Evolutionary conservation across 495 filamentous ascomycete species (phyloP).

Genomic region (Physcia stellaris): DNA sequence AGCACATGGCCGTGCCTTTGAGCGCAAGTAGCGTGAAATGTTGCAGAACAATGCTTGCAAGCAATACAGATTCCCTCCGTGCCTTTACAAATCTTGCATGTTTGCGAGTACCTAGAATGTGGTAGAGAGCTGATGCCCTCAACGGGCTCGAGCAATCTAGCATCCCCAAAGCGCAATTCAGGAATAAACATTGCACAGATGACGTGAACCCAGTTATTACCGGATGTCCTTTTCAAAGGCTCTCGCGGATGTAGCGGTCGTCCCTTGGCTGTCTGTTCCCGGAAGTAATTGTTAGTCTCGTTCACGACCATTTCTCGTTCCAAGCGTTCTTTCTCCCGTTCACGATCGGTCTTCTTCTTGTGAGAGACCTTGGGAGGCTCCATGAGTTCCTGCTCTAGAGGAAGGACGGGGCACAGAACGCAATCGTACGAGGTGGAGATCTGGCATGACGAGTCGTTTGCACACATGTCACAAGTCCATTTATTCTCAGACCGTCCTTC

Average conservation of each 20-base stretch:
- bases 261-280: conserved; percentile 70
- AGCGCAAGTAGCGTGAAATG: conserved; percentile 83
- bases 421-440: conserved; percentile 87
- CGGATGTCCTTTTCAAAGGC: conserved; percentile 77
- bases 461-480: conserved; percentile 93
- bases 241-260: conserved; percentile 74
- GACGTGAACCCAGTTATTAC: conserved; percentile 98
- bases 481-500: conserved; percentile 57
- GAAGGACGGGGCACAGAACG: conserved; percentile 67
- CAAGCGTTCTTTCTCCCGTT: conserved; percentile 71
- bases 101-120: conserved; percentile 48
- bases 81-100: conserved; percentile 78
- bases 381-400: conserved; percentile 67
- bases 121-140: conserved; percentile 80
- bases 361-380: conserved; percentile 71
- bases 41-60: conserved; percentile 69
- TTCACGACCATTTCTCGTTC: conserved; percentile 68
- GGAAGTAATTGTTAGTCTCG: conserved; percentile 63
- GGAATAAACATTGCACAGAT: conserved; percentile 82
- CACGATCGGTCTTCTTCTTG: conserved; percentile 89
- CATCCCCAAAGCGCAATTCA: conserved; percentile 80
- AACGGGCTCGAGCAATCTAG: conserved; percentile 62
- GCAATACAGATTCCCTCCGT: conserved; percentile 60
- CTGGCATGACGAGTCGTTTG: conserved; percentile 76
- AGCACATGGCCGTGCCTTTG: conserved; percentile 68